phyloP scores from a whole-genome alignment of 805 yeast species.

The Metschnikowia matae region DNA sequence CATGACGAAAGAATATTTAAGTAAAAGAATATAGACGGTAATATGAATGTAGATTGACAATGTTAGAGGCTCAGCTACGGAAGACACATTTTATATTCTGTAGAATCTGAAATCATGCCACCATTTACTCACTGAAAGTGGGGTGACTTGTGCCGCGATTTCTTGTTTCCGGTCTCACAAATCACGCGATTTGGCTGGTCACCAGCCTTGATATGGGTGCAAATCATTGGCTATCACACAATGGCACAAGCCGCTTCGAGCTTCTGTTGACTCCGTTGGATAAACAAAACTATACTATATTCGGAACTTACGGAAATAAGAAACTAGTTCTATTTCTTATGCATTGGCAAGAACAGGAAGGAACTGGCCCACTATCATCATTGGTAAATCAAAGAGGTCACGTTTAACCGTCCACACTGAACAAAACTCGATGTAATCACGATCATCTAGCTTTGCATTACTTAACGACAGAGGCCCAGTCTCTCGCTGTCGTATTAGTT shows the following conservation, averaged over 20 bases:
- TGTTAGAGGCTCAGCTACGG: too few relatives aligned
- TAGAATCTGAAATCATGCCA: not conserved
- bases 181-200: not conserved
- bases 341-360: slow-evolving; percentile 52
- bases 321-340: not conserved
- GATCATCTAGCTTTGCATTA: slow-evolving; percentile 15
- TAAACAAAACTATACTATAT: too few relatives aligned
- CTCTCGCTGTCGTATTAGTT: slow-evolving; percentile 33
- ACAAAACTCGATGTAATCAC: slow-evolving; percentile 53
- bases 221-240: not conserved
- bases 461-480: slow-evolving; percentile 12
- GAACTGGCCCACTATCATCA: slow-evolving; percentile 79
- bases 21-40: not conserved
- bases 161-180: not conserved
- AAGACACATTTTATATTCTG: too few relatives aligned
- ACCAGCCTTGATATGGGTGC: not conserved
- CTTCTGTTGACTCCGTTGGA: too few relatives aligned
- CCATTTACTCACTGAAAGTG: not conserved
- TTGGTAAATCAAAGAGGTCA: slow-evolving; percentile 79
- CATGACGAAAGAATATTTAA: slow-evolving; percentile 4
- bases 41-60: too few relatives aligned
- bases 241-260: not conserved
- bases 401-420: slow-evolving; percentile 84
- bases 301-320: too few relatives aligned
- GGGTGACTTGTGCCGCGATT: not conserved